Evolutionary conservation across 1,284 basidiomycete species (phyloP), one percentile per base, ranked within the genome.

Genomic region (Violaceomyces palustris): DNA sequence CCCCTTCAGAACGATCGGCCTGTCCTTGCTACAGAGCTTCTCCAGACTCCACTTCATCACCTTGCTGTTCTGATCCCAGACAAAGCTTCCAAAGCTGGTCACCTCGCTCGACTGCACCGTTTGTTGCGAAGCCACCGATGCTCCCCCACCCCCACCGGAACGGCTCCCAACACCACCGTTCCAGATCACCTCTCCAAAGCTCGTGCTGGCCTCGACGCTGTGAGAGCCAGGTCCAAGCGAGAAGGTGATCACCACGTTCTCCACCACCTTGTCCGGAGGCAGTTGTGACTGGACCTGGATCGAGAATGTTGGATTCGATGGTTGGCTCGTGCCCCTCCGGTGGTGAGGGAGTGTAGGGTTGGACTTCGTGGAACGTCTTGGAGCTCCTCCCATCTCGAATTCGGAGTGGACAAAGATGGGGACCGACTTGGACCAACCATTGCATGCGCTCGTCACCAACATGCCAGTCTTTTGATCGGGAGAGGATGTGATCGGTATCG

Each of bases 231-330:
- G 39, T 8, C 61, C 58, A 6, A 68, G 57, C 3, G 45, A 45
- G 41, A 64, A 64, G 5, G 61, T 54, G 12, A 68, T 15, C n/a
- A 37, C 45, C 3, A 68, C 50, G 24, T 63, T 50, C 35, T 65
- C 54, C 3, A 68, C 39, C 8, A 44, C 37, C 11, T 40, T 44
- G 0, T 19, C 19, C 8, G 46, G 39, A 7, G 39, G 19, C n/a
- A 48, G 22, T 12, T 33, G 17, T 14, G 42, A 39, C 31, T 42
- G 37, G 15, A 56, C 14, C 18, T 39, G 15, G 31, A 56, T 33
- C 14, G 30, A 14, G 18, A 56, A 48, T 34, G 49, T 2, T 33
- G 39, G 38, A n/a, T n/a, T n/a, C n/a, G n/a, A n/a, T n/a, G n/a
- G n/a, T 40, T 41, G 24, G 29, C 25, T 30, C 34, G 12, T 28